These are phyloP conservation scores for Quillaja saponaria DNA, from an alignment of 306 rosid genomes.

Conservation along the genomic window DNA sequence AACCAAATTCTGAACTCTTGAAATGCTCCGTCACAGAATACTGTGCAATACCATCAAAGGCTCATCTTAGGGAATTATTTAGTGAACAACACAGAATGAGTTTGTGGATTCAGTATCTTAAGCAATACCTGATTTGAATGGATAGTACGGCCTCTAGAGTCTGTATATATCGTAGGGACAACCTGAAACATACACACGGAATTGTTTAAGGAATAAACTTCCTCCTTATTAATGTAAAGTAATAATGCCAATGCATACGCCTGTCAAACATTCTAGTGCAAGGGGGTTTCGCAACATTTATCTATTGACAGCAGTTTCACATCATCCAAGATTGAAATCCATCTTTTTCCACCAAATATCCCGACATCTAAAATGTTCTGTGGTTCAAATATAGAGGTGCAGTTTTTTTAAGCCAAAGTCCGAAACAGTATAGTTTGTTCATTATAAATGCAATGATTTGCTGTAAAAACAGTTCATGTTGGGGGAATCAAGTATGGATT, in stretches of 20 bases:
- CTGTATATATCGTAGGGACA: constrained; percentile 78
- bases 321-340: constrained; percentile 4
- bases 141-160: constrained; percentile 60
- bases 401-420: too few species aligned
- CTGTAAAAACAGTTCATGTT: too few species aligned
- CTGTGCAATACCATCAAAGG: constrained; percentile 47
- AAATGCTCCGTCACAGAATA: constrained; percentile 94
- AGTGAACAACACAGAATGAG: constrained; percentile 14
- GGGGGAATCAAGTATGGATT: too few species aligned
- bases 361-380: not conserved
- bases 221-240: constrained; percentile 3
- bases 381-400: not conserved
- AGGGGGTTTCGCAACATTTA: not conserved
- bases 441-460: too few species aligned
- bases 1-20: constrained; percentile 61
- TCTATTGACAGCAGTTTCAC: not conserved
- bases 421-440: too few species aligned
- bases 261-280: not conserved
- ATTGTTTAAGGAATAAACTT: constrained; percentile 1
- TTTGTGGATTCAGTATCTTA: constrained; percentile 21
- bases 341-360: constrained; percentile 2
- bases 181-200: constrained; percentile 52
- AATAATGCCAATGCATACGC: constrained; percentile 1
- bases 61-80: constrained; percentile 30
- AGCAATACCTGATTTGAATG: constrained; percentile 80